These are phyloP conservation scores for Microglena sp. DNA, from an alignment of 139 green algal genomes.

Conservation along the genomic window DNA sequence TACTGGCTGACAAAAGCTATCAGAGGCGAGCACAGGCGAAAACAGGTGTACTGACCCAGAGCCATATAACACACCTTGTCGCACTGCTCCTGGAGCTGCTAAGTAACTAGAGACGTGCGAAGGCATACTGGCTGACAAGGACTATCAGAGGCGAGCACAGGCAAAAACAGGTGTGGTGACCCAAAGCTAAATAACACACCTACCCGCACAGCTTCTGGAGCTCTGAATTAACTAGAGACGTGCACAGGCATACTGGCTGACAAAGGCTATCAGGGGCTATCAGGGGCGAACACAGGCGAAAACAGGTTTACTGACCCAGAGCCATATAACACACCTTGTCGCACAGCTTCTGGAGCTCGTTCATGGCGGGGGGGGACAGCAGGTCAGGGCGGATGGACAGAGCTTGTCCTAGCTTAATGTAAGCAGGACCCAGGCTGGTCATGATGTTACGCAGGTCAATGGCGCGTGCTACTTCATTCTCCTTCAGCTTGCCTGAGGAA, in stretches of 20 bases:
- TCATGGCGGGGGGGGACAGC: slow-evolving; percentile 90
- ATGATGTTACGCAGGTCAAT: slow-evolving; percentile 93
- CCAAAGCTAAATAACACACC: too few relatives aligned
- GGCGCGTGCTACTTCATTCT: slow-evolving; percentile 67
- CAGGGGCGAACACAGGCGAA: slow-evolving; percentile 4
- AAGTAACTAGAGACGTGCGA: too few relatives aligned
- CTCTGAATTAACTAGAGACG: too few relatives aligned
- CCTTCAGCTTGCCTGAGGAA: slow-evolving; percentile 8
- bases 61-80: too few relatives aligned
- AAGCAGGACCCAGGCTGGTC: slow-evolving; percentile 73
- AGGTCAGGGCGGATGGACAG: slow-evolving; percentile 94
- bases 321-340: slow-evolving; percentile 98
- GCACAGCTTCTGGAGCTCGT: slow-evolving; percentile 98
- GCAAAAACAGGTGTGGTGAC: not conserved
- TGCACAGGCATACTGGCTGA: too few relatives aligned
- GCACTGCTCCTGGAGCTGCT: too few relatives aligned
- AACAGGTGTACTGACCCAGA: too few relatives aligned
- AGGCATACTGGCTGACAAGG: too few relatives aligned
- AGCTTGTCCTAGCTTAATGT: slow-evolving; percentile 97
- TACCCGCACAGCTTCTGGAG: too few relatives aligned
- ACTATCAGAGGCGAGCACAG: not conserved
- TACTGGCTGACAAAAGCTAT: slow-evolving; percentile 5
- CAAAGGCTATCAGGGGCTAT: slow-evolving; percentile 6
- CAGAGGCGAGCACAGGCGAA: too few relatives aligned
- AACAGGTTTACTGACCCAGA: not conserved